phyloP scores from a whole-genome alignment of 495 filamentous ascomycete genomes.

The Podospora pseudopauciseta region DNA sequence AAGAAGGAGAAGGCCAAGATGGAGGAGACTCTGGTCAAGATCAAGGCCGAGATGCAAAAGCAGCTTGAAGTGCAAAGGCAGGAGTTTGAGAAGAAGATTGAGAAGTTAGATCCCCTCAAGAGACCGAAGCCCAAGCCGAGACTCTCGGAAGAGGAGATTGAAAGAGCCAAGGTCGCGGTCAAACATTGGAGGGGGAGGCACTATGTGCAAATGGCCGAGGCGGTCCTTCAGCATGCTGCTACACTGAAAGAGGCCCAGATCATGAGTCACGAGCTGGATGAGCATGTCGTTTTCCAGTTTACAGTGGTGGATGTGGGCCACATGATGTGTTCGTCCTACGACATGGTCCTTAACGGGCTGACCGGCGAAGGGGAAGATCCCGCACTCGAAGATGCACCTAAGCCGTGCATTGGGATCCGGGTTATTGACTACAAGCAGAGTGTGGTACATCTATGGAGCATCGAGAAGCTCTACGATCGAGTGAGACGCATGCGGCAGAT shows the following conservation, averaged over 20 bases:
- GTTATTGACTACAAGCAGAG: conserved; percentile 87
- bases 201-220: conserved; percentile 94
- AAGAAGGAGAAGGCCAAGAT: conserved; percentile 80
- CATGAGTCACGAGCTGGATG: conserved; percentile 96
- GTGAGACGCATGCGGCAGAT: conserved; percentile 92
- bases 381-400: conserved; percentile 73
- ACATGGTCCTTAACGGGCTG: conserved; percentile 90
- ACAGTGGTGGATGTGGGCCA: conserved; percentile 87
- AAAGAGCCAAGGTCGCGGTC: conserved; percentile 60
- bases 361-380: conserved; percentile 82
- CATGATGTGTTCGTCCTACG: conserved; percentile 85
- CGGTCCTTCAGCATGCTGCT: conserved; percentile 79
- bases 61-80: conserved; percentile 72
- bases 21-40: conserved; percentile 73
- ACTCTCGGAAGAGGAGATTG: conserved; percentile 65
- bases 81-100: conserved; percentile 63
- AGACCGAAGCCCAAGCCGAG: conserved; percentile 55
- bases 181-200: conserved; percentile 78
- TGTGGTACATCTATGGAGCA: conserved; percentile 89
- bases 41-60: conserved; percentile 83
- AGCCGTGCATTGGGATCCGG: conserved; percentile 87
- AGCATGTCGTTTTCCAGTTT: conserved; percentile 93
- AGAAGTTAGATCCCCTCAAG: conserved; percentile 47
- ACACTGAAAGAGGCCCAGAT: conserved; percentile 93
- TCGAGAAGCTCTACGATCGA: conserved; percentile 85